A percentile compares a stretch with the other conserved stretches of the same genome.
These are phyloP conservation scores for Solanum raphanifolium DNA, from an alignment of 257 asterid species.

Conservation along the genomic window DNA sequence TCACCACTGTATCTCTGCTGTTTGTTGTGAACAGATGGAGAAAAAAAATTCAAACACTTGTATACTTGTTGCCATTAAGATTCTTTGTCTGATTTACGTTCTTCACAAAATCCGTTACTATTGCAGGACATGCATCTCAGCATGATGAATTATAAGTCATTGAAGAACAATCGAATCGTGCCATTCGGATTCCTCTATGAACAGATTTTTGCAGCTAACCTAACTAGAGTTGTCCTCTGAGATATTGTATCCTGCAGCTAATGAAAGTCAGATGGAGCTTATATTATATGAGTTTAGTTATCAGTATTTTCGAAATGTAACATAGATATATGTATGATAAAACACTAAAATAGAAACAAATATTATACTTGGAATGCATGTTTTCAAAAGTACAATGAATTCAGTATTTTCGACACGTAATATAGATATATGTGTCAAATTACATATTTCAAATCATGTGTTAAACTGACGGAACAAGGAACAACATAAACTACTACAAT, in stretches of 20 bases:
- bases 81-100: not conserved
- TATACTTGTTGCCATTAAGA: not conserved
- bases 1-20: too few species aligned
- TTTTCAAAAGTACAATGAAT: not conserved
- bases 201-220: not conserved
- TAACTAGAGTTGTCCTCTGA: not conserved
- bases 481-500: not conserved
- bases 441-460: not conserved
- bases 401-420: not conserved
- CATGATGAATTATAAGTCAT: constrained; percentile 55
- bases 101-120: not conserved
- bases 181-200: not conserved
- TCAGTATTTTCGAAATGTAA: not conserved
- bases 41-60: not conserved
- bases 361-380: not conserved
- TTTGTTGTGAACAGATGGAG: too few species aligned
- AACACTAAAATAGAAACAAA: not conserved
- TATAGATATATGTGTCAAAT: not conserved
- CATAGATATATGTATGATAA: not conserved
- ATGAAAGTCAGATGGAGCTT: not conserved
- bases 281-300: not conserved
- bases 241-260: not conserved
- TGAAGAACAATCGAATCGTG: not conserved
- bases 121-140: constrained; percentile 32
- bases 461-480: not conserved